Evolutionary conservation across 2,329 filamentous ascomycete species (phyloP).

Genomic region (Cytospora piceae): DNA sequence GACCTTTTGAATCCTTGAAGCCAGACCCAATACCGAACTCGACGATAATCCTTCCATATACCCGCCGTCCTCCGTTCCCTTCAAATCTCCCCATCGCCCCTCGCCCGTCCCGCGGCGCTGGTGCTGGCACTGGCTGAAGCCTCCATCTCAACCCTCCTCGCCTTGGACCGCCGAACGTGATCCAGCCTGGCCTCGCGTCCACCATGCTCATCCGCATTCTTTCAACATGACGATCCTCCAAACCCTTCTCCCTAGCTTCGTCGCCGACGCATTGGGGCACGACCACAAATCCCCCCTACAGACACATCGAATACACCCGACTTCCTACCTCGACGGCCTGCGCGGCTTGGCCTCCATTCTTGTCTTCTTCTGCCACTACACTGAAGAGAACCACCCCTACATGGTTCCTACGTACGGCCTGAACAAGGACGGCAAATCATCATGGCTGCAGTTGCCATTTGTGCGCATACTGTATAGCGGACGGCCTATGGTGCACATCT

Average conservation of each 20-base stretch:
- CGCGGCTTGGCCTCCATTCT: conserved; percentile 53
- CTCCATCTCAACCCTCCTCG: neutral
- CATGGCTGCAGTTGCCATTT: conserved; percentile 49
- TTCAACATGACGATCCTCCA: conserved; percentile 31
- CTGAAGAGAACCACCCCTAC: conserved; percentile 45
- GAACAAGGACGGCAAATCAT: conserved; percentile 40
- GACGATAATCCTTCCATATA: neutral
- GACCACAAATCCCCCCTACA: conserved; percentile 35
- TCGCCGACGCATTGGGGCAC: conserved; percentile 39
- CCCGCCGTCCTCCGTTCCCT: neutral
- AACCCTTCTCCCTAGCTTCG: conserved; percentile 41
- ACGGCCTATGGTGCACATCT: conserved; percentile 54
- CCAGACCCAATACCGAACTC: neutral
- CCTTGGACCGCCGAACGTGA: conserved; percentile 4
- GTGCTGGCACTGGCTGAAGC: neutral
- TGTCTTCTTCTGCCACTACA: conserved; percentile 53
- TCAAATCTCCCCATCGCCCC: neutral
- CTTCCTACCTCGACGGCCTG: conserved; percentile 54
- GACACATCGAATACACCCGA: conserved; percentile 42
- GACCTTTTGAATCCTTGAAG: neutral
- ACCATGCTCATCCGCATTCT: conserved; percentile 20
- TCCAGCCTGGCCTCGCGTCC: conserved; percentile 14
- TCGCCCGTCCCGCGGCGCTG: neutral
- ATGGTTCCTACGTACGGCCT: conserved; percentile 43
- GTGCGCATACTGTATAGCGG: conserved; percentile 49